phyloP scores from a whole-genome alignment of 192 early-diverging fungal species.

The Phlyctochytrium bullatum region DNA sequence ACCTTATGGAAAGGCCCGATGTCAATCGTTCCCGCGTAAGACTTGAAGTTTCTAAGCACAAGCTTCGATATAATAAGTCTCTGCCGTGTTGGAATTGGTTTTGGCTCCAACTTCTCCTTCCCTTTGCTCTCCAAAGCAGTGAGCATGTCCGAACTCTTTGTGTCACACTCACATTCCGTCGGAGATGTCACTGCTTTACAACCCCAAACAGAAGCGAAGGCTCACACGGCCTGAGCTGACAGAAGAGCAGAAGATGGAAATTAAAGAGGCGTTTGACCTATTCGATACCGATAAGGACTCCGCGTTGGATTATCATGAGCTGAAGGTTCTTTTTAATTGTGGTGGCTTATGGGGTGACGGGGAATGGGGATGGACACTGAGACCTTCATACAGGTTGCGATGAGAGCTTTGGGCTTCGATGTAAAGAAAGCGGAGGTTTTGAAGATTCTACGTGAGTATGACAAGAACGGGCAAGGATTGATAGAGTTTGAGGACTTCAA shows the following conservation, averaged over 20 bases:
- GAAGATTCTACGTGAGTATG: constrained; percentile 63
- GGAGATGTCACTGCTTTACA: constrained; percentile 31
- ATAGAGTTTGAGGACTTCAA: constrained; percentile 70
- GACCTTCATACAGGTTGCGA: constrained; percentile 54
- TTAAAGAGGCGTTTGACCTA: constrained; percentile 93
- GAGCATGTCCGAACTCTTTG: no score
- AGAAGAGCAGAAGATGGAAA: constrained; percentile 85
- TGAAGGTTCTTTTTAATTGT: constrained; percentile 54
- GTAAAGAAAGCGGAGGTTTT: constrained; percentile 78
- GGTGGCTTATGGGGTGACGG: neutral
- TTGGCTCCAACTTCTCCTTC: neutral
- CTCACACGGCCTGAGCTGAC: constrained; percentile 45
- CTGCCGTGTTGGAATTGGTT: neutral
- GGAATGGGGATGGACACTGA: neutral
- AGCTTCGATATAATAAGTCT: constrained; percentile 75
- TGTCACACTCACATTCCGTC: no score
- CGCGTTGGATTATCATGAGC: constrained; percentile 75
- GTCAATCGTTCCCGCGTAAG: constrained; percentile 84
- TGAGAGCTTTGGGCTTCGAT: constrained; percentile 83
- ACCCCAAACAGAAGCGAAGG: constrained; percentile 31
- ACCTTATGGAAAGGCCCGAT: constrained; percentile 98
- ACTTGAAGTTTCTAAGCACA: constrained; percentile 95
- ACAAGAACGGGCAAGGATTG: constrained; percentile 51
- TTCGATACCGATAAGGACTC: constrained; percentile 92
- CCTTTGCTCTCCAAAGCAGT: neutral